Evolutionary conservation across 2,329 filamentous ascomycete genomes (phyloP), one percentile per base, ranked within the genome.

Genomic region (Penicillium sp.): DNA sequence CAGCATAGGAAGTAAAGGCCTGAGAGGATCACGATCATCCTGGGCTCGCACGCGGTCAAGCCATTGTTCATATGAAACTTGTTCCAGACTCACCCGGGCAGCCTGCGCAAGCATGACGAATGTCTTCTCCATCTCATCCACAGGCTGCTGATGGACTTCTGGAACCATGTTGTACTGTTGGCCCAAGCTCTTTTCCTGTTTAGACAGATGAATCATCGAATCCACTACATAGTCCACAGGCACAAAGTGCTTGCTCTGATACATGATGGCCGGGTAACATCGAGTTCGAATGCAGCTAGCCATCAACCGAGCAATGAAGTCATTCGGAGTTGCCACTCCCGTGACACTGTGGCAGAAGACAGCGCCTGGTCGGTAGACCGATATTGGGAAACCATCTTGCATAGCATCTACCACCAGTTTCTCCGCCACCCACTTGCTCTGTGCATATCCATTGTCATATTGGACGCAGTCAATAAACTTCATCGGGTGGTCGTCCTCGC

Each of bases 351-450:
- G 50, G 0, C 65, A 58, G 0, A 59, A 55, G 4, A 69, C 57
- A 10, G 62, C 46, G 1, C 63, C 58, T 3, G 63, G 63, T 1
- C 67, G 57, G 48, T 67, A 61, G 21, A 69, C 61, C 4, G 55
- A 43, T 27, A 64, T 47, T 1, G 64, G 65, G 10, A 64, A 54
- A 8, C 65, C 63, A 11, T 60, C 62, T 2, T 33, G 29, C 7
- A 61, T 61, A 1, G 62, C 62, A 14, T 62, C 55, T 60, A 59
- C 62, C 4, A 55, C 49, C 8, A 69, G 58, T 6, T 42, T 55
- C 35, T 69, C 67, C 0, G 57, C 62, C 10, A 67, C 67, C 21
- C 54, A 57, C 27, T 69, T 61, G 54, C 64, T 69, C 6, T 55
- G 56, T 0, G 60, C 49, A 25, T 69, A 69, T 13, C 67, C 64